A percentile compares a stretch with the other conserved stretches of the same genome.
phyloP scores from a whole-genome alignment of 2,329 filamentous ascomycete genomes.

The Endothia cerciana region DNA sequence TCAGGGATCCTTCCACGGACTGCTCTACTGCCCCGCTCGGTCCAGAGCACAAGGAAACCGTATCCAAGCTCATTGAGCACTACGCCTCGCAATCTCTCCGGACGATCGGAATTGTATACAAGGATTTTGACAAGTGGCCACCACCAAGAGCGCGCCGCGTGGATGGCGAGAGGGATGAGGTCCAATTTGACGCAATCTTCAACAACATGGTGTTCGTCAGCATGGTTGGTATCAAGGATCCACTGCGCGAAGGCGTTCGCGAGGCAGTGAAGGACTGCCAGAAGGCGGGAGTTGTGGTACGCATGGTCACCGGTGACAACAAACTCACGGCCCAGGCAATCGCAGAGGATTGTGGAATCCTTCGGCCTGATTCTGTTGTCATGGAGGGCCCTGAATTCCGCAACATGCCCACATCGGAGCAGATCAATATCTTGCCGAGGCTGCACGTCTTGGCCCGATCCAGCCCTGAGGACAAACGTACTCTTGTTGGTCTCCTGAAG shows the following conservation, averaged over 20 bases:
- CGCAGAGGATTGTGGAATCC: constrained; percentile 77
- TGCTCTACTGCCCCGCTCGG: constrained; percentile 49
- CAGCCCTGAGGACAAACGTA: constrained; percentile 76
- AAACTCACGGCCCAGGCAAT: constrained; percentile 79
- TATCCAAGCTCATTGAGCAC: constrained; percentile 71
- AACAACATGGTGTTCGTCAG: constrained; percentile 69
- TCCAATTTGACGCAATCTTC: constrained; percentile 70
- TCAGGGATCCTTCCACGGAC: constrained; percentile 54
- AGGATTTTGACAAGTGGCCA: constrained; percentile 85
- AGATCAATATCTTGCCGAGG: constrained; percentile 68
- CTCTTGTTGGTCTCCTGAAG: constrained; percentile 72
- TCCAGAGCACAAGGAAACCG: constrained; percentile 55
- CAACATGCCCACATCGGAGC: constrained; percentile 67
- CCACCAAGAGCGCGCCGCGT: constrained; percentile 62
- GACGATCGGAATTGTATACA: constrained; percentile 83
- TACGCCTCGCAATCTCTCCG: constrained; percentile 82
- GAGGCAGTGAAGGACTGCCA: constrained; percentile 76
- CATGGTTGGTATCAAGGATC: constrained; percentile 81
- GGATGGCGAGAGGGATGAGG: constrained; percentile 61
- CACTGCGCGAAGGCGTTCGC: constrained; percentile 73
- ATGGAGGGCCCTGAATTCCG: constrained; percentile 82
- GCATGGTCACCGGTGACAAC: constrained; percentile 88
- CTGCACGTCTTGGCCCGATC: constrained; percentile 75
- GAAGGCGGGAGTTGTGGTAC: constrained; percentile 75
- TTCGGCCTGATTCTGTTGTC: constrained; percentile 67